Evolutionary conservation across 1,284 basidiomycete genomes (phyloP), one percentile per base, ranked within the genome.

Genomic region (Moniliophthora roreri): DNA sequence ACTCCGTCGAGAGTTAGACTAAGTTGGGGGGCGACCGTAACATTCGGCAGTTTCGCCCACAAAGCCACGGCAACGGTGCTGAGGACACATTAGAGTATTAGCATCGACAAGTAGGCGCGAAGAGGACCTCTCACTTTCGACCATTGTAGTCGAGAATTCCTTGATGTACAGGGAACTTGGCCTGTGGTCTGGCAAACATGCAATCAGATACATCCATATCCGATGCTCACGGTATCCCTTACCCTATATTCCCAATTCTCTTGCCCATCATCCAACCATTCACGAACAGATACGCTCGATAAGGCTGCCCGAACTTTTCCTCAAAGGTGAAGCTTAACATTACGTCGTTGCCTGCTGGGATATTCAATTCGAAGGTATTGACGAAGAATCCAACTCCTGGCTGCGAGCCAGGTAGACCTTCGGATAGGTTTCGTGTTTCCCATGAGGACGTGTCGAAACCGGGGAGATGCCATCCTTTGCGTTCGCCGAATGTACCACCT

Each of bases 191-290:
- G 53, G 15, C 51, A 46, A 35, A 50, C 47, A 24, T 61, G 26
- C 41, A 48, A 35, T 50, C 24, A 40, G 44, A 35, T 32, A 41
- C 35, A 48, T 10, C 21, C 16, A 37, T 21, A 24, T 10, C n/a
- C 48, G 18, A 48, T 32, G 37, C 24, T 34, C 41, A 34, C 39
- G 48, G 16, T 55, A 56, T 13, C 87, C 77, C 77, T 45, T 60
- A 82, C 88, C 88, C 87, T 2, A 89, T 75, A 63, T 89, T 88
- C 18, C 70, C 84, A 18, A 88, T 78, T 20, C 85, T 69, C 67
- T 90, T 91, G 5, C 90, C 89, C 80, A 89, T 89, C 77, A 86
- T 84, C 90, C 90, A 92, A n/a, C 89, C 89, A 62, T 92, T 92
- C 23, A 92, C 85, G 55, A 87, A 92, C 48, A 92, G 58, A 41